phyloP scores from a whole-genome alignment of 345 rosid species.

The Dimocarpus longan region DNA sequence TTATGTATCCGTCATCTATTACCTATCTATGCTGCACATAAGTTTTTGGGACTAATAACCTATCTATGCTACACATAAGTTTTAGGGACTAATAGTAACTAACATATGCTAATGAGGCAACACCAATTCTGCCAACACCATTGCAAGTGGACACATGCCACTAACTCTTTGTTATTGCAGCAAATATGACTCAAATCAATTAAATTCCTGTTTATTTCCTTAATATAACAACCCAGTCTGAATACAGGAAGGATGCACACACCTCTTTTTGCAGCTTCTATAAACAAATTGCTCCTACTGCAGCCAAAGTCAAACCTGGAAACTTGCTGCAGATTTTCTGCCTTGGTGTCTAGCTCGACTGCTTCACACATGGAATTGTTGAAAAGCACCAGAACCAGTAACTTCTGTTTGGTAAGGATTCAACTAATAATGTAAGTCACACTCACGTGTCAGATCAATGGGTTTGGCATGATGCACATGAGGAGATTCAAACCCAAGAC shows the following conservation, averaged over 20 bases:
- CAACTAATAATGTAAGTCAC: constrained; percentile 66
- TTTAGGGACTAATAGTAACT: no score
- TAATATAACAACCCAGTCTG: constrained; percentile 72
- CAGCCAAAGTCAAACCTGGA: constrained; percentile 73
- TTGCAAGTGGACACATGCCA: constrained; percentile 73
- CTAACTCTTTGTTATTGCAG: constrained; percentile 48
- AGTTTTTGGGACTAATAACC: no score
- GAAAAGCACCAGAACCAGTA: no score
- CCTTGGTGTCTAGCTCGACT: constrained; percentile 51
- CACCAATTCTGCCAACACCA: constrained; percentile 57
- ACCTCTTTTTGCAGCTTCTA: constrained; percentile 52
- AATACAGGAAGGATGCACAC: constrained; percentile 4
- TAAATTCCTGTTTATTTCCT: constrained; percentile 64
- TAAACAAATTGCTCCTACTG: constrained; percentile 43
- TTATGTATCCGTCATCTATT: no score
- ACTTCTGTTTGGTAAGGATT: constrained; percentile 36
- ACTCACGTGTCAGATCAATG: no score
- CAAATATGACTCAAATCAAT: constrained; percentile 51
- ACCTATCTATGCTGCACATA: no score
- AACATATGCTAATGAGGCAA: constrained; percentile 49
- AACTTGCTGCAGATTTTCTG: constrained; percentile 16
- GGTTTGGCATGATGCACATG: no score
- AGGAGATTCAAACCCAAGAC: no score
- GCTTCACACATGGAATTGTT: no score
- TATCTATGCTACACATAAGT: no score